These are phyloP conservation scores for Picea glauca DNA, from an alignment of 75 land plant genomes.

Conservation along the genomic window DNA sequence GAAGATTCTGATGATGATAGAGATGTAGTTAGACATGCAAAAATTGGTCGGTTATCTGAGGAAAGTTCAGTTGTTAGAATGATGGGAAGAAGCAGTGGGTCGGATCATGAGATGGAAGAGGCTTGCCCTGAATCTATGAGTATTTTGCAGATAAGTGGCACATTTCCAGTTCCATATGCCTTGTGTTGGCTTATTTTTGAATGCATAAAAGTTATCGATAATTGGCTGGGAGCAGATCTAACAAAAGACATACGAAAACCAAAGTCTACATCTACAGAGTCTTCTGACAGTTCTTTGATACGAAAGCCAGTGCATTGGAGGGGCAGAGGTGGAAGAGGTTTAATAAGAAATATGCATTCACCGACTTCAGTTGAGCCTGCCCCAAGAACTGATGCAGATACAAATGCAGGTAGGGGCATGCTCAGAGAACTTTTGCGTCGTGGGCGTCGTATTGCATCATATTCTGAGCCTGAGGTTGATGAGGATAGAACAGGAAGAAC, in stretches of 20 bases:
- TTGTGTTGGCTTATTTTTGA: conserved; percentile 53
- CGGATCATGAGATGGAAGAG: conserved; percentile 11
- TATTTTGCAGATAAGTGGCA: background rate
- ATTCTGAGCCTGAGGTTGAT: background rate
- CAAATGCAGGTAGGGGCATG: conserved; percentile 10
- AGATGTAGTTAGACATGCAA: conserved; percentile 46
- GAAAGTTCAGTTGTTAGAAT: conserved; percentile 47
- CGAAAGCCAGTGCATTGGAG: background rate
- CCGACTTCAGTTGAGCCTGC: conserved; percentile 4
- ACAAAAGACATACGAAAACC: background rate
- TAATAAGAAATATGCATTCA: background rate
- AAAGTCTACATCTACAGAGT: background rate
- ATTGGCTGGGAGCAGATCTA: conserved; percentile 53
- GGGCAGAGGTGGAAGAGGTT: conserved; percentile 25
- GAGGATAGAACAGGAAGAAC: conserved; percentile 1
- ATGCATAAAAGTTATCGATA: conserved; percentile 64
- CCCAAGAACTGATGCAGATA: conserved; percentile 9
- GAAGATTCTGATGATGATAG: conserved; percentile 25
- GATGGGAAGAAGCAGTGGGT: conserved; percentile 23
- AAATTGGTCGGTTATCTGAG: conserved; percentile 61
- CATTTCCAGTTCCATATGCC: conserved; percentile 30
- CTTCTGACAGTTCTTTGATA: conserved; percentile 10
- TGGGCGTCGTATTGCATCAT: conserved; percentile 15
- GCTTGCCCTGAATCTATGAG: conserved; percentile 12
- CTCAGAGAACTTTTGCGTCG: conserved; percentile 25